These are phyloP conservation scores for Ampelocalamus luodianensis DNA, from an alignment of 176 grass and related monocot species.

Conservation along the genomic window DNA sequence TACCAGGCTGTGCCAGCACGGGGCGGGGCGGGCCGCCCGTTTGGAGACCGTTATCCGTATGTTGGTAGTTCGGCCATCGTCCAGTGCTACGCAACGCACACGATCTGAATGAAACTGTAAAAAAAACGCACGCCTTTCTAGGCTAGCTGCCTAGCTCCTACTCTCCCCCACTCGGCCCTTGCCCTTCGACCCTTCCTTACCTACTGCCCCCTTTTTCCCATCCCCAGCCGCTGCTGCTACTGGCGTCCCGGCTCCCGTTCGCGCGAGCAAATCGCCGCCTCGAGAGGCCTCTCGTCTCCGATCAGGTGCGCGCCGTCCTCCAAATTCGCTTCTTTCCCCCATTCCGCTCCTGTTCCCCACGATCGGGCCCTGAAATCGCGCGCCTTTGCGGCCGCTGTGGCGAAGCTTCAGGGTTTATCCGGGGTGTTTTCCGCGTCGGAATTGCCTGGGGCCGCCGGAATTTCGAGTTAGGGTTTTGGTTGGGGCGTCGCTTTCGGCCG, in stretches of 20 bases:
- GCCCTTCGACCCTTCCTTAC: neutral
- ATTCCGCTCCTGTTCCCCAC: neutral
- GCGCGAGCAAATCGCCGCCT: slow-evolving; percentile 35
- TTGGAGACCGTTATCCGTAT: no score
- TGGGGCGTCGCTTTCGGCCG: slow-evolving; percentile 58
- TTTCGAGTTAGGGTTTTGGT: slow-evolving; percentile 59
- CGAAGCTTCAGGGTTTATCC: slow-evolving; percentile 46
- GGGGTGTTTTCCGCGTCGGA: slow-evolving; percentile 16
- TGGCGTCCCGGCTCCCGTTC: neutral
- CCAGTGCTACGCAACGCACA: neutral
- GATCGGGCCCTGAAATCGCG: slow-evolving; percentile 17
- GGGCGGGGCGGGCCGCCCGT: no score
- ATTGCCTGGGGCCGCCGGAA: slow-evolving; percentile 24
- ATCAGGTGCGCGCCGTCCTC: slow-evolving; percentile 37
- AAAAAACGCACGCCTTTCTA: neutral
- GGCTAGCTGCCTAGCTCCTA: neutral
- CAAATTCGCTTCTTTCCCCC: neutral
- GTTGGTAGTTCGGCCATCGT: no score
- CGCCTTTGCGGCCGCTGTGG: slow-evolving; percentile 8
- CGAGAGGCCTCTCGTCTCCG: slow-evolving; percentile 6
- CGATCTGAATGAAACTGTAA: slow-evolving; percentile 39
- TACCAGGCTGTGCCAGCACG: no score
- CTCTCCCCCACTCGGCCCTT: neutral
- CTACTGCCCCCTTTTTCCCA: slow-evolving; percentile 10
- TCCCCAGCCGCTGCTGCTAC: slow-evolving; percentile 12